These are phyloP conservation scores for Monosporascus sp. DNA, from an alignment of 2,329 filamentous ascomycete species.

Conservation along the genomic window DNA sequence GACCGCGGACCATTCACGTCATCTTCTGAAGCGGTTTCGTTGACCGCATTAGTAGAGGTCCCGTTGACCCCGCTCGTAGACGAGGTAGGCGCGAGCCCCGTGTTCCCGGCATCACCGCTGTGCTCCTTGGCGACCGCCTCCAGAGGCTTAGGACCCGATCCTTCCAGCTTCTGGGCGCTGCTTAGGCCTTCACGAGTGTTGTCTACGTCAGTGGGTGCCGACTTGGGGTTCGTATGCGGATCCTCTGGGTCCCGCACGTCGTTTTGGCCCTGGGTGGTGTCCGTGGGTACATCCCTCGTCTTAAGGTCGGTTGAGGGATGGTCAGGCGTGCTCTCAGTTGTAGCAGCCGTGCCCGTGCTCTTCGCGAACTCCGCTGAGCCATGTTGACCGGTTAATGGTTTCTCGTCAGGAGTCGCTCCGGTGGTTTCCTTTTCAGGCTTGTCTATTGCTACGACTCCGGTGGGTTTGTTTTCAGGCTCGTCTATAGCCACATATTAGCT, in stretches of 20 bases:
- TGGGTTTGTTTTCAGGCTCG: slow-evolving; percentile 10
- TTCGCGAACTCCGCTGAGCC: slow-evolving; percentile 14
- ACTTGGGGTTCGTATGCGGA: slow-evolving; percentile 28
- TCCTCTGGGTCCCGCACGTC: slow-evolving; percentile 36
- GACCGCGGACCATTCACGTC: slow-evolving; percentile 18
- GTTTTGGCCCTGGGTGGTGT: slow-evolving; percentile 29
- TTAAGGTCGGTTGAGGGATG: slow-evolving; percentile 24
- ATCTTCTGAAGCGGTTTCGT: slow-evolving; percentile 7
- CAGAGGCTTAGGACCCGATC: slow-evolving; percentile 39
- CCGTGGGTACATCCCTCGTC: slow-evolving; percentile 13
- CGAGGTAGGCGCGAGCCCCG: background rate
- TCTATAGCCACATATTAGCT: background rate
- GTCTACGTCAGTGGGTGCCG: slow-evolving; percentile 33
- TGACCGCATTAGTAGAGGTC: slow-evolving; percentile 26
- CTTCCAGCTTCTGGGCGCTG: slow-evolving; percentile 31
- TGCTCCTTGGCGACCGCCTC: slow-evolving; percentile 24
- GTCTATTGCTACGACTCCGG: background rate
- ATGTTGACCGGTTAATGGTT: background rate
- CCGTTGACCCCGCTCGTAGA: background rate
- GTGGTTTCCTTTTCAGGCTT: slow-evolving; percentile 11
- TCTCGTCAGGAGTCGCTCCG: background rate
- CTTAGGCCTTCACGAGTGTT: slow-evolving; percentile 27
- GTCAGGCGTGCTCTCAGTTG: slow-evolving; percentile 17
- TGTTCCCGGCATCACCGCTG: slow-evolving; percentile 23
- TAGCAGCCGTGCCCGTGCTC: slow-evolving; percentile 19